Base-by-base conservation (phyloP, 306 rosid genomes). In the Quillaja saponaria region DNA sequence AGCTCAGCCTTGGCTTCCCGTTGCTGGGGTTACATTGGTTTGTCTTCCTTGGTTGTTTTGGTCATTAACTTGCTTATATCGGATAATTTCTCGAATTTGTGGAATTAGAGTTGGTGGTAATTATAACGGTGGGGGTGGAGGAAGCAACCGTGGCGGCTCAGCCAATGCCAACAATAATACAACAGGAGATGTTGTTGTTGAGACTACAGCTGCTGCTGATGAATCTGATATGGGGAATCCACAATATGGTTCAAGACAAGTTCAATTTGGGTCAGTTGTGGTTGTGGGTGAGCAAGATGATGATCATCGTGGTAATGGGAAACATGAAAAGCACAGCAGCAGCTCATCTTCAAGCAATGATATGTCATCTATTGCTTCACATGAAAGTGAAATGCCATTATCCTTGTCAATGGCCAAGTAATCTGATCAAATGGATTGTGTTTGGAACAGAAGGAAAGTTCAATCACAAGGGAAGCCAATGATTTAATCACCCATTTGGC, bases 1-100 rank as follows among this genome's bases (percentile, higher is more conserved):
- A 40, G 13, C 68, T 5, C 6, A 73, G 0, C 14, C 84, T 0
- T 85, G 88, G 97, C 56, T 90, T 39, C 86, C 90, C 0, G 7
- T 58, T 8, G 63, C 34, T 0, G 97, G 97, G 20, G 82, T 85
- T 16, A 7, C 78, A 0, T 65, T 90, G 72, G 83, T 90, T 55
- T 76, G 89, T 47, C 73, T 90, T 55, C 97, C 97, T 13, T 90
- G 97, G 96, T 55, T 79, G 28, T 91, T 87, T 58, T 91, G 97
- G 96, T 6, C 79, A 10, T 28, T 83, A 21, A 91, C 97, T 0
- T 83, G 74, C 77, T 3, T 85, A 14, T 87, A 91, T 35, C 73
- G 96, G 64, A 6, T 85, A 33, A 9, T 85, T 44, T 80, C 90
- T 12, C 71, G 91, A 55, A 46, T 68, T 33, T 80, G 21, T 15